phyloP scores from a whole-genome alignment of 805 yeast genomes.

The Yarrowia divulgata region DNA sequence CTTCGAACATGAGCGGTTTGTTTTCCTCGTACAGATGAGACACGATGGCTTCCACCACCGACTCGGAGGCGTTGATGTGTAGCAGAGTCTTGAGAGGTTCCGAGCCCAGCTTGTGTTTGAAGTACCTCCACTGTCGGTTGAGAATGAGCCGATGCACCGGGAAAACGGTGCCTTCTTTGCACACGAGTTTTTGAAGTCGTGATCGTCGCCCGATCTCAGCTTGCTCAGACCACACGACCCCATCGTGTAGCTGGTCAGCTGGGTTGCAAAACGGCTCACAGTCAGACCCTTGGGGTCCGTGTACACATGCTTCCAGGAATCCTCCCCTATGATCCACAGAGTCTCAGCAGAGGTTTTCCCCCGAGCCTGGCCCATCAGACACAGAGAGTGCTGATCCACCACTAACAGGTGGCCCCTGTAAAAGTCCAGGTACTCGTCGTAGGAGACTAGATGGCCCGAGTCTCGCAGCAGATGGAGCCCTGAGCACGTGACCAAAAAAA shows the following conservation, averaged over 20 bases:
- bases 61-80: background rate
- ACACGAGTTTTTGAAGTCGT: background rate
- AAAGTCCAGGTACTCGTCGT: background rate
- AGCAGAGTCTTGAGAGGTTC: background rate
- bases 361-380: background rate
- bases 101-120: background rate
- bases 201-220: background rate
- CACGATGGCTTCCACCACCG: background rate
- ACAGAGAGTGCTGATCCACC: background rate
- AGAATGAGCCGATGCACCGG: background rate
- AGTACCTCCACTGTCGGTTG: background rate
- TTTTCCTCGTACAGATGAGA: background rate
- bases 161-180: background rate
- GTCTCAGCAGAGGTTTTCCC: background rate
- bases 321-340: background rate
- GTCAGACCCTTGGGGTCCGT: background rate
- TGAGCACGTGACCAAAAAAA: background rate
- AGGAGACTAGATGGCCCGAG: background rate
- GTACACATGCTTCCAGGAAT: background rate
- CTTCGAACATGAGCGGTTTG: background rate
- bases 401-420: background rate
- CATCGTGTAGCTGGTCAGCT: background rate
- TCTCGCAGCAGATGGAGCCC: slow-evolving; percentile 1
- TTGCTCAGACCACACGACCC: background rate
- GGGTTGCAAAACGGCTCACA: background rate